Evolutionary conservation across 148 eudicot genomes (phyloP).

Genomic region (Persicaria tinctoria): DNA sequence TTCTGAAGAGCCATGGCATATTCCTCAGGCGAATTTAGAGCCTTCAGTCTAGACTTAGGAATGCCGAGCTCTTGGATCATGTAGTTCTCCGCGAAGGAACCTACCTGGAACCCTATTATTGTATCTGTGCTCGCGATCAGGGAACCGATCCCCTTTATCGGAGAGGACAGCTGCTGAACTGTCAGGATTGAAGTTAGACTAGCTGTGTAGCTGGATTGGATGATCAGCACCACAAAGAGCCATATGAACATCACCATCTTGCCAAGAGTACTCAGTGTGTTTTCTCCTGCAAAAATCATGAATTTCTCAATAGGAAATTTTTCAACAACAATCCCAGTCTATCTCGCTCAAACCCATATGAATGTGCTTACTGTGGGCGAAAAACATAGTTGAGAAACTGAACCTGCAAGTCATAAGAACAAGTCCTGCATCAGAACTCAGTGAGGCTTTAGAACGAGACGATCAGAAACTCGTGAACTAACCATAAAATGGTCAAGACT

Average conservation of each 20-base stretch:
- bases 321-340: too few relatives aligned
- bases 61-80: slow-evolving; percentile 3
- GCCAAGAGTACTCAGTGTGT: slow-evolving; percentile 1
- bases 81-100: slow-evolving; percentile 10
- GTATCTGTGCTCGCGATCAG: slow-evolving; percentile 3
- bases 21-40: slow-evolving; percentile 2
- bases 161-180: slow-evolving; percentile 17
- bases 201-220: slow-evolving; percentile 22
- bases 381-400: slow-evolving; percentile 11
- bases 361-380: slow-evolving; percentile 10
- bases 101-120: slow-evolving; percentile 13
- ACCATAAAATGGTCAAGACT: slow-evolving; percentile 2
- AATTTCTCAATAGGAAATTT: too few relatives aligned
- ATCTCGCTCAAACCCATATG: neutral
- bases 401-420: slow-evolving; percentile 3
- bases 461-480: neutral
- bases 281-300: slow-evolving; percentile 7
- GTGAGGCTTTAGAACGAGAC: neutral
- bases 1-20: slow-evolving; percentile 6
- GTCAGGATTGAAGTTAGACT: slow-evolving; percentile 21
- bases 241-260: slow-evolving; percentile 15
- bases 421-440: neutral
- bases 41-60: neutral
- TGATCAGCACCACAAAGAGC: slow-evolving; percentile 20
- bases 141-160: slow-evolving; percentile 15